These are phyloP conservation scores for Piper betle DNA, from an alignment of 164 flowering plant species.

Conservation along the genomic window DNA sequence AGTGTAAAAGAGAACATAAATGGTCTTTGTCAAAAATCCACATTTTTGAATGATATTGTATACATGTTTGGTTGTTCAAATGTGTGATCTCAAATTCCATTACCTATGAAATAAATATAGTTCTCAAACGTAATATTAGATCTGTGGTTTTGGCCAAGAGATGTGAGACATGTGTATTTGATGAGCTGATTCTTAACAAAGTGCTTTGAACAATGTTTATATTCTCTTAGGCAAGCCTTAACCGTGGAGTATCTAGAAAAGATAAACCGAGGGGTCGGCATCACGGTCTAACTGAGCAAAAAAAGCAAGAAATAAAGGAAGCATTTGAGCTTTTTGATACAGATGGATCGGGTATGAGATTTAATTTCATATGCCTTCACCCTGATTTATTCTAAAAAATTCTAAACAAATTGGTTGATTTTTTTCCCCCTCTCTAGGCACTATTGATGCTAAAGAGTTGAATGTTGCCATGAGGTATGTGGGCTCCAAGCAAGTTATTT, in stretches of 20 bases:
- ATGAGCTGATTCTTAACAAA: background rate
- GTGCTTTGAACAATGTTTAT: background rate
- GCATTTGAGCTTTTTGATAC: slow-evolving; percentile 95
- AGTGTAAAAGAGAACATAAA: too few relatives aligned
- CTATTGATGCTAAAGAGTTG: slow-evolving; percentile 94
- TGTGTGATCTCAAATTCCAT: too few relatives aligned
- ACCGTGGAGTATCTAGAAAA: slow-evolving; percentile 35
- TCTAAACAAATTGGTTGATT: background rate
- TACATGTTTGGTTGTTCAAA: too few relatives aligned
- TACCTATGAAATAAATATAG: too few relatives aligned
- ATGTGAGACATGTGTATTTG: too few relatives aligned
- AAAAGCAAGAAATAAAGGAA: slow-evolving; percentile 83
- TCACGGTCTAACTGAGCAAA: slow-evolving; percentile 56
- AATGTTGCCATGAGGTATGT: slow-evolving; percentile 95
- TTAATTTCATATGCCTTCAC: background rate
- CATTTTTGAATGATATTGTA: too few relatives aligned
- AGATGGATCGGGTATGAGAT: slow-evolving; percentile 70
- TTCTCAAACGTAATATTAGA: too few relatives aligned
- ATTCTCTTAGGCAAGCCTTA: slow-evolving; percentile 28
- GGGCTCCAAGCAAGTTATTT: too few relatives aligned
- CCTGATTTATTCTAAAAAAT: background rate
- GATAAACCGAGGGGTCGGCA: slow-evolving; percentile 66
- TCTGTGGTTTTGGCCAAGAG: too few relatives aligned
- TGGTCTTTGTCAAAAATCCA: too few relatives aligned
- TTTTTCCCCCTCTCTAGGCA: slow-evolving; percentile 26